Percentiles rank a stretch among this genome's conserved stretches.
Evolutionary conservation across 345 rosid species (phyloP).

Genomic region (Noccaea caerulescens): DNA sequence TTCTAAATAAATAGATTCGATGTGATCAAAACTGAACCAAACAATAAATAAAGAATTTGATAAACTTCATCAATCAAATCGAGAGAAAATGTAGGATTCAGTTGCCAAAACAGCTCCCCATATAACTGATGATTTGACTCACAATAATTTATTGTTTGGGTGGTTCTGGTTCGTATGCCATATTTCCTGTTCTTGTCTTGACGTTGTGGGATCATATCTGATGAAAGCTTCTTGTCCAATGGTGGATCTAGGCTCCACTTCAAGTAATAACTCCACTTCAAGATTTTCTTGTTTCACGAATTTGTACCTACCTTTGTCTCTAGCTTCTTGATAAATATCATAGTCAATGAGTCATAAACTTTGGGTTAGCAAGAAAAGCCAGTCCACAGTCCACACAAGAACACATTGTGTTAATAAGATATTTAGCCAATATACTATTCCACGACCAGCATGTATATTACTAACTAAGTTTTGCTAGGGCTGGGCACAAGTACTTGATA

Average conservation of each 20-base stretch:
- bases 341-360: too few species aligned
- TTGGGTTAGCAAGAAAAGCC: too few species aligned
- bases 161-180: slow-evolving; percentile 57
- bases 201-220: slow-evolving; percentile 63
- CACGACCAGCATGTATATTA: too few species aligned
- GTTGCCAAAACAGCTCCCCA: slow-evolving; percentile 52
- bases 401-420: too few species aligned
- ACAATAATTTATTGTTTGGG: slow-evolving; percentile 58
- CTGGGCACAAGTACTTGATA: too few species aligned
- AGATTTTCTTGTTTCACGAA: too few species aligned
- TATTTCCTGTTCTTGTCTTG: slow-evolving; percentile 58
- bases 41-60: background rate
- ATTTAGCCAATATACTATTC: too few species aligned
- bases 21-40: background rate
- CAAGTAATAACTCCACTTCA: slow-evolving; percentile 48
- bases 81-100: slow-evolving; percentile 57
- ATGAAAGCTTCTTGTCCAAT: slow-evolving; percentile 47
- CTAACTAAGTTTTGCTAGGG: too few species aligned
- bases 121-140: slow-evolving; percentile 41
- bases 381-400: too few species aligned
- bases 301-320: too few species aligned
- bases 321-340: too few species aligned
- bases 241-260: slow-evolving; percentile 44
- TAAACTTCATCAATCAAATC: slow-evolving; percentile 31
- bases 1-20: background rate